A percentile compares a stretch with the other conserved stretches of the same genome.
These are phyloP conservation scores for Proliferodiscus dingleyae DNA, from an alignment of 2,329 filamentous ascomycete species.

Conservation along the genomic window DNA sequence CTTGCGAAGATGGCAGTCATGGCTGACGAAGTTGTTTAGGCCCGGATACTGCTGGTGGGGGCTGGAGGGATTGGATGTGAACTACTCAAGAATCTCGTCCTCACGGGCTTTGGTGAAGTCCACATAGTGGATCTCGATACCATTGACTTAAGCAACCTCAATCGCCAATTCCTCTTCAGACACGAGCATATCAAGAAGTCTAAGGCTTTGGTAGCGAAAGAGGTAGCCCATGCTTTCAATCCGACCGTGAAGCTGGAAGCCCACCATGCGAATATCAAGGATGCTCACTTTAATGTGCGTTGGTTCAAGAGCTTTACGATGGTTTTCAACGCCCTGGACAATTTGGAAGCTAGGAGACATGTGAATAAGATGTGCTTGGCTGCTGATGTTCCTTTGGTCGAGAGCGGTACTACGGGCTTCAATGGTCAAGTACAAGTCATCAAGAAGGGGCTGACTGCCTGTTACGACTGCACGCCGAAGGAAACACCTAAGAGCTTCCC, in stretches of 20 bases:
- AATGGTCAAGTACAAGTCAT: slow-evolving; percentile 98
- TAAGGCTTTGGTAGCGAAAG: slow-evolving; percentile 90
- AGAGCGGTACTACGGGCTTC: slow-evolving; percentile 96
- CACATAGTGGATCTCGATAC: slow-evolving; percentile 97
- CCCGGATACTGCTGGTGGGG: slow-evolving; percentile 87
- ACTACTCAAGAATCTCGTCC: slow-evolving; percentile 90
- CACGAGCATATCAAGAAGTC: slow-evolving; percentile 97
- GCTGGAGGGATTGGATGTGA: slow-evolving; percentile 97
- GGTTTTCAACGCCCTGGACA: slow-evolving; percentile 96
- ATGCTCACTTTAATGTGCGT: slow-evolving; percentile 74
- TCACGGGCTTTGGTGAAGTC: slow-evolving; percentile 87
- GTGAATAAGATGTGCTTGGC: slow-evolving; percentile 97
- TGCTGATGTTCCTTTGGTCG: slow-evolving; percentile 82
- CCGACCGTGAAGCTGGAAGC: slow-evolving; percentile 81
- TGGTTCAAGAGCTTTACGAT: slow-evolving; percentile 83
- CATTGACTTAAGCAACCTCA: slow-evolving; percentile 95
- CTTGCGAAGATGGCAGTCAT: slow-evolving; percentile 7
- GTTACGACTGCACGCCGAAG: slow-evolving; percentile 92
- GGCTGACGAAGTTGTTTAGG: slow-evolving; percentile 48
- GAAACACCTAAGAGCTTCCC: slow-evolving; percentile 89
- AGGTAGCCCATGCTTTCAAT: slow-evolving; percentile 86
- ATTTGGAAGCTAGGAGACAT: slow-evolving; percentile 86
- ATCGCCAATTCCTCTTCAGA: slow-evolving; percentile 94
- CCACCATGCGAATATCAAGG: slow-evolving; percentile 93
- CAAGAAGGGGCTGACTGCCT: slow-evolving; percentile 84